Evolutionary conservation across 2,329 filamentous ascomycete genomes (phyloP).

Genomic region (Phyllosticta citrichinensis): DNA sequence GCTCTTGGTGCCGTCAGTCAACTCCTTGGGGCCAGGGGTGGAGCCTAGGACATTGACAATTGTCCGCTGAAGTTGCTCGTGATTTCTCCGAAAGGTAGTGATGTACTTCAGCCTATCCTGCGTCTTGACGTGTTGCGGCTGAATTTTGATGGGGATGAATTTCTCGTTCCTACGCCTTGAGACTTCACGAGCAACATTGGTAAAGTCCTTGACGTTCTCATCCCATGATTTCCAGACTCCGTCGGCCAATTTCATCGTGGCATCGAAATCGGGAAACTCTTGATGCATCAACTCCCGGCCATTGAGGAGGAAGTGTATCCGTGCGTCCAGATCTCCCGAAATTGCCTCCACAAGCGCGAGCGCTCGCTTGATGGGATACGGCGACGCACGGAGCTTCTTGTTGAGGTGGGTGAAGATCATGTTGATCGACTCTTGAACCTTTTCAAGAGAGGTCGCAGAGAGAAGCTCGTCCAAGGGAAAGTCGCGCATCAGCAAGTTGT

Average conservation of each 20-base stretch:
- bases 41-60: constrained; percentile 94
- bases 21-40: constrained; percentile 23
- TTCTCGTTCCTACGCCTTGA: constrained; percentile 90
- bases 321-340: constrained; percentile 80
- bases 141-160: constrained; percentile 97
- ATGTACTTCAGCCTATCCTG: constrained; percentile 91
- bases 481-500: constrained; percentile 97
- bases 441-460: constrained; percentile 79
- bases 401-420: constrained; percentile 92
- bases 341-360: constrained; percentile 94
- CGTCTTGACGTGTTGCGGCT: constrained; percentile 74
- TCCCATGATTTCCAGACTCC: constrained; percentile 90
- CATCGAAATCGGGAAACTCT: constrained; percentile 81
- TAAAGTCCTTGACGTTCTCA: constrained; percentile 93
- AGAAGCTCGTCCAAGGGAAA: constrained; percentile 92
- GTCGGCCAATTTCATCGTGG: constrained; percentile 72
- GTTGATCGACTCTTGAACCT: constrained; percentile 78
- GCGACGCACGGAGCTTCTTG: constrained; percentile 93
- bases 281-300: constrained; percentile 85
- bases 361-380: constrained; percentile 86
- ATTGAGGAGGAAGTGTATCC: constrained; percentile 74
- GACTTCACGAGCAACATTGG: constrained; percentile 90
- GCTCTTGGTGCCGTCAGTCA: constrained; percentile 19
- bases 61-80: constrained; percentile 92
- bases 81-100: constrained; percentile 86